phyloP scores from a whole-genome alignment of 2,329 filamentous ascomycete species.

The Alternaria conjuncta region DNA sequence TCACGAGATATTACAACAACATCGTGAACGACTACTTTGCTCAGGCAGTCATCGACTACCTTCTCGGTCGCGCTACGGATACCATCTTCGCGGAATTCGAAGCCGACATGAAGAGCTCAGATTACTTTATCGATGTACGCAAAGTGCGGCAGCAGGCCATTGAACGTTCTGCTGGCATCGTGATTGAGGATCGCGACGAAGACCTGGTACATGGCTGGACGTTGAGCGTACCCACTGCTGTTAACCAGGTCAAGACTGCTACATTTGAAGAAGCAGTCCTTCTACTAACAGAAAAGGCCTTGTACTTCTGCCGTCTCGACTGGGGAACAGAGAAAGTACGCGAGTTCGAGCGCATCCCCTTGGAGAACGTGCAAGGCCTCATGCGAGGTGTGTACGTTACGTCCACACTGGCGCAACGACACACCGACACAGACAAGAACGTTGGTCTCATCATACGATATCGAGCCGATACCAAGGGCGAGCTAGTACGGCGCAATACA shows the following conservation, averaged over 20 bases:
- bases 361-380: conserved; percentile 75
- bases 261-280: conserved; percentile 90
- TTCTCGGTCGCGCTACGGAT: conserved; percentile 85
- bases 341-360: conserved; percentile 84
- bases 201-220: conserved; percentile 92
- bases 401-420: conserved; percentile 77
- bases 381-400: conserved; percentile 89
- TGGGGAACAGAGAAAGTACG: conserved; percentile 95
- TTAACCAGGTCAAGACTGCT: conserved; percentile 69
- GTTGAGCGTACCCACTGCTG: conserved; percentile 74
- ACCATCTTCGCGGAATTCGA: conserved; percentile 94
- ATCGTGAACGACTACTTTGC: conserved; percentile 98
- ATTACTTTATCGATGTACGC: conserved; percentile 85
- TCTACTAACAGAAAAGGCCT: conserved; percentile 79
- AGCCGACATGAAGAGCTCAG: conserved; percentile 87
- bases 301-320: conserved; percentile 91
- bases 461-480: conserved; percentile 70
- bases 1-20: conserved; percentile 81
- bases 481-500: conserved; percentile 83
- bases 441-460: conserved; percentile 85
- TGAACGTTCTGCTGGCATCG: conserved; percentile 84
- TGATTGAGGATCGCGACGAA: conserved; percentile 76
- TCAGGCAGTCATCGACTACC: conserved; percentile 92
- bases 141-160: conserved; percentile 89
- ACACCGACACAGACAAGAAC: conserved; percentile 80